phyloP scores from a whole-genome alignment of 495 filamentous ascomycete species.

The Trichoderma reesei region DNA sequence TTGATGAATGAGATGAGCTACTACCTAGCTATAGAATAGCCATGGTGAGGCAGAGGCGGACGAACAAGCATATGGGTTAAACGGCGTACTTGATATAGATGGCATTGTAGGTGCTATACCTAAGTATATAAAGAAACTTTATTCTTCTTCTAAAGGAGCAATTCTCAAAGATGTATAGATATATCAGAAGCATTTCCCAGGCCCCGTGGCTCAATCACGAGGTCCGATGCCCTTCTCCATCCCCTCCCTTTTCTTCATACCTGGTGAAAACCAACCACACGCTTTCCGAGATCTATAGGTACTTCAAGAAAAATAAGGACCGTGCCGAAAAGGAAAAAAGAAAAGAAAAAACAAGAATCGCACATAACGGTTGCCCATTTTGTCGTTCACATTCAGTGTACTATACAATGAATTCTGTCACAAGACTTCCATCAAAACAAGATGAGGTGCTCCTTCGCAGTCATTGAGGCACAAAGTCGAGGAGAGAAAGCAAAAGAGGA shows the following conservation, averaged over 20 bases:
- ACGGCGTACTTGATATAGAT: no score
- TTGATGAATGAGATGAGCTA: not conserved
- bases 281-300: conserved; percentile 4
- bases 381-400: not conserved
- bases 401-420: not conserved
- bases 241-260: not conserved
- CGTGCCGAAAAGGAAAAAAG: no score
- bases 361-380: not conserved
- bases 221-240: not conserved
- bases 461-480: not conserved
- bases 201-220: not conserved
- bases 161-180: not conserved
- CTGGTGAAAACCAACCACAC: not conserved
- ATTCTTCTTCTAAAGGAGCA: not conserved
- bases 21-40: not conserved
- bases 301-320: not conserved
- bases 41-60: not conserved
- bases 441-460: not conserved
- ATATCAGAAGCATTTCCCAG: not conserved
- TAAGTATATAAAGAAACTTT: not conserved
- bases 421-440: no score
- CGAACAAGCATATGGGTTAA: not conserved
- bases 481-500: not conserved
- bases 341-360: no score
- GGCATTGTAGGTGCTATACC: no score